A percentile compares a stretch with the other conserved stretches of the same genome.
Evolutionary conservation across 768 basidiomycete genomes (phyloP).

Genomic region (Scleroderma bovista): DNA sequence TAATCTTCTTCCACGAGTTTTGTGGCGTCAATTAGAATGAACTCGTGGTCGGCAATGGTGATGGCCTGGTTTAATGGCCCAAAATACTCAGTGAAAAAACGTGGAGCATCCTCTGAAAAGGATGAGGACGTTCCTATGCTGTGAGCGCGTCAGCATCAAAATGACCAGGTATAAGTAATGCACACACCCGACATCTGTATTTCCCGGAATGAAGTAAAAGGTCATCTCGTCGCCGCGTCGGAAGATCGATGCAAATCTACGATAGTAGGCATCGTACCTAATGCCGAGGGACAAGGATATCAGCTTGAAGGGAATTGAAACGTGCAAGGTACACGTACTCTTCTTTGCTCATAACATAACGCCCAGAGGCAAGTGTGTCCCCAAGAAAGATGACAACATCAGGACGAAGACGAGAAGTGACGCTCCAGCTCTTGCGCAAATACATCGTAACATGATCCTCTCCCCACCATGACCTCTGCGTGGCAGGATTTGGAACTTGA

Average conservation of each 20-base stretch:
- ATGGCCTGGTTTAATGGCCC: slow-evolving; percentile 64
- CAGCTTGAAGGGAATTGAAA: neutral
- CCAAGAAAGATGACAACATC: slow-evolving; percentile 71
- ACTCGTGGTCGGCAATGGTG: slow-evolving; percentile 60
- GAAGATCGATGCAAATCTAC: slow-evolving; percentile 62
- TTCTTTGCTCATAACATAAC: slow-evolving; percentile 41
- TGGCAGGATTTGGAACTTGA: slow-evolving; percentile 45
- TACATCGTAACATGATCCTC: slow-evolving; percentile 48
- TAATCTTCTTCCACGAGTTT: slow-evolving; percentile 84
- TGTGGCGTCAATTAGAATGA: slow-evolving; percentile 70
- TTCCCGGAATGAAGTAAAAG: slow-evolving; percentile 68
- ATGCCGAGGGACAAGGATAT: slow-evolving; percentile 3
- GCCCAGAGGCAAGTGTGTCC: slow-evolving; percentile 68
- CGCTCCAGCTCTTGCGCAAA: slow-evolving; percentile 67
- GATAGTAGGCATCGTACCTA: slow-evolving; percentile 58
- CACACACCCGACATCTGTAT: slow-evolving; percentile 69
- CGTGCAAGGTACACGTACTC: slow-evolving; percentile 33
- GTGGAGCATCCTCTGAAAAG: slow-evolving; percentile 49
- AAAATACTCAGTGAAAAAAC: slow-evolving; percentile 55
- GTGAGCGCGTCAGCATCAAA: neutral
- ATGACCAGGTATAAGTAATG: neutral
- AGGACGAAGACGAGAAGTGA: slow-evolving; percentile 50
- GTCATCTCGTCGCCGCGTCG: slow-evolving; percentile 32
- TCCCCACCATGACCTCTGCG: slow-evolving; percentile 36
- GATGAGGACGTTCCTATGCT: slow-evolving; percentile 53